Base-by-base conservation (phyloP, 257 asterid genomes). In the Scutellaria baicalensis region DNA sequence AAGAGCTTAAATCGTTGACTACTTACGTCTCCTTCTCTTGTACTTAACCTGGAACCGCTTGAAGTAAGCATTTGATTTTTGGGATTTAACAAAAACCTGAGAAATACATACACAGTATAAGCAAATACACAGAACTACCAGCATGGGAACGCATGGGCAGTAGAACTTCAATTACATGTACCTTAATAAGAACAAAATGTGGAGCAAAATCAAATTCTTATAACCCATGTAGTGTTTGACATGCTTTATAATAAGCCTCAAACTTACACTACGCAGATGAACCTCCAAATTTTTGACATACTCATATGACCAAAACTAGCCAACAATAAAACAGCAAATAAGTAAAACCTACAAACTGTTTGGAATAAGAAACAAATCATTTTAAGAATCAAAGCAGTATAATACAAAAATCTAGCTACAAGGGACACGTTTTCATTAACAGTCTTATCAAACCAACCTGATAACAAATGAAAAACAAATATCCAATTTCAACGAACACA, bases 1-100 rank as follows among this genome's bases (percentile, higher is more conserved):
- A 6, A 27, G 13, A 27, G 60, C 20, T 17, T 5, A 6, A 9
- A 39, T 35, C 36, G 31, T 13, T 3, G 13, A 16, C 12, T 2
- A 7, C 82, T 47, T 67, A 85, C 95, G 81, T 76, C 95, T 82
- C 80, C 92, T 86, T 78, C 95, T 86, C 89, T 88, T 86, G 76
- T 69, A 88, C 66, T 88, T 84, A 47, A 88, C 95, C 76, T 86
- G 90, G 79, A 75, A 88, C 8, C 92, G 87, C 88, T 88, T 84
- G 80, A 63, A 85, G 84, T 85, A 88, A 64, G 90, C 88, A 58
- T 65, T 84, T 0, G 87, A 16, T 44, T 88, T 88, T 71, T 84
- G 90, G 59, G 89, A 72, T 79, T 88, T 86, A 16, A 82, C 83
- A 31, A 86, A 88, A 2, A 45, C 90, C 92, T 83, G 56, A 3